Evolutionary conservation across 2,329 filamentous ascomycete genomes (phyloP).

Genomic region (Boeremia exigua): DNA sequence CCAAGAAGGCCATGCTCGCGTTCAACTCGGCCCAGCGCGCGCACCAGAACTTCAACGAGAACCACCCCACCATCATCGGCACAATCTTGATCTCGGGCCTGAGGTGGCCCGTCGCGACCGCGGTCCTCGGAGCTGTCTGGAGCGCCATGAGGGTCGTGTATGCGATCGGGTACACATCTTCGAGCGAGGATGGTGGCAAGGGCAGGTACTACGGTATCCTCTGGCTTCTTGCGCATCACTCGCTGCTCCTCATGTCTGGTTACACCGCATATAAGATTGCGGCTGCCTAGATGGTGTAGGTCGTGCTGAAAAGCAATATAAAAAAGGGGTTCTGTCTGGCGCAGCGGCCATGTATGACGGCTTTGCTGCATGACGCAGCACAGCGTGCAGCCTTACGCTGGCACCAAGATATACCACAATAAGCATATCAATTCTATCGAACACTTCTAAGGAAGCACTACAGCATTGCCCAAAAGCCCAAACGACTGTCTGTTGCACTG

Average conservation of each 20-base stretch:
- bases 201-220: slow-evolving; percentile 50
- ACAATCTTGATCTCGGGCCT: slow-evolving; percentile 62
- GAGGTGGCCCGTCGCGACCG: slow-evolving; percentile 57
- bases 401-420: no score
- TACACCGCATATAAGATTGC: slow-evolving; percentile 35
- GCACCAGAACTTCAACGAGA: slow-evolving; percentile 67
- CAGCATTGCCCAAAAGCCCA: no score
- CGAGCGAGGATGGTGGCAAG: slow-evolving; percentile 48
- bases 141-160: slow-evolving; percentile 58
- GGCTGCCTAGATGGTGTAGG: slow-evolving; percentile 11
- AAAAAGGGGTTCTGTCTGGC: not conserved
- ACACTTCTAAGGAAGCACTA: no score
- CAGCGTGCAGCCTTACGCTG: no score
- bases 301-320: not conserved
- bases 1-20: slow-evolving; percentile 52
- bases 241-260: slow-evolving; percentile 34
- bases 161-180: slow-evolving; percentile 54
- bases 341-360: no score
- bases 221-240: slow-evolving; percentile 44
- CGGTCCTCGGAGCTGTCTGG: slow-evolving; percentile 58
- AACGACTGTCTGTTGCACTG: no score
- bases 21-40: slow-evolving; percentile 54
- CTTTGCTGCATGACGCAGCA: no score
- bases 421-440: no score
- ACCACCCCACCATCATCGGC: slow-evolving; percentile 59